A percentile compares a stretch with the other conserved stretches of the same genome.
These are phyloP conservation scores for Thecaphora frezii DNA, from an alignment of 1,284 basidiomycete species.

Conservation along the genomic window DNA sequence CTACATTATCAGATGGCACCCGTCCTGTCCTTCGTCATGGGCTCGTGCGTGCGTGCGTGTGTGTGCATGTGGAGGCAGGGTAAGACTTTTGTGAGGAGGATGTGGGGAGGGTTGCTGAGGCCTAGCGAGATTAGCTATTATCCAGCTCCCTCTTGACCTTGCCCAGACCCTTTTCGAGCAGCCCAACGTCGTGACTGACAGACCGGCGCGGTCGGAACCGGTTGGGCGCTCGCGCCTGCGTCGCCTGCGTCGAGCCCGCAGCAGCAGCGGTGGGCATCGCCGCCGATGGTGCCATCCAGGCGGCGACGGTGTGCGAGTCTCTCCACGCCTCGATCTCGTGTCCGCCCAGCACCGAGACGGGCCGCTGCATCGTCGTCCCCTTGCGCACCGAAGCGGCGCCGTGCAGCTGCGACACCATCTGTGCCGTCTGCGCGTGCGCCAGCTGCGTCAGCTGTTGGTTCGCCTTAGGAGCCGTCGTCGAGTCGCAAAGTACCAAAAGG, in stretches of 20 bases:
- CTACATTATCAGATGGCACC: too few species aligned
- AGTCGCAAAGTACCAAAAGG: too few species aligned
- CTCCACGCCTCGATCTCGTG: conserved; percentile 1
- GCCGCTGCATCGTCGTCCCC: background rate
- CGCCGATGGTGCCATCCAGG: background rate
- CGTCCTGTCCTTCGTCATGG: too few species aligned
- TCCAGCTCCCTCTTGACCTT: conserved; percentile 3
- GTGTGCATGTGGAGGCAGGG: too few species aligned
- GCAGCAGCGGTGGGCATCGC: background rate
- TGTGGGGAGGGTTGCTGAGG: too few species aligned
- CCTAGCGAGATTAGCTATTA: background rate
- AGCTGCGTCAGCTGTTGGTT: conserved; percentile 30
- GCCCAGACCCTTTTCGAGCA: background rate
- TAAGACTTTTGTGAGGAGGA: too few species aligned
- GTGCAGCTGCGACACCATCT: conserved; percentile 22
- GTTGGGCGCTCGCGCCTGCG: background rate
- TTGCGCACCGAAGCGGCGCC: too few species aligned
- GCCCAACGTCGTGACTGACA: conserved; percentile 1
- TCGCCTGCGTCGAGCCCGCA: background rate
- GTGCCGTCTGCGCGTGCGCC: conserved; percentile 37
- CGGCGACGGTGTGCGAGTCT: background rate
- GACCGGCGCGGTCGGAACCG: conserved; percentile 1
- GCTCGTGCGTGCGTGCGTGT: too few species aligned
- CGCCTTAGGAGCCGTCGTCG: too few species aligned
- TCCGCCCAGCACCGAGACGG: background rate